Evolutionary conservation across 768 basidiomycete genomes (phyloP).

Genomic region (Pleurotus cornucopiae): DNA sequence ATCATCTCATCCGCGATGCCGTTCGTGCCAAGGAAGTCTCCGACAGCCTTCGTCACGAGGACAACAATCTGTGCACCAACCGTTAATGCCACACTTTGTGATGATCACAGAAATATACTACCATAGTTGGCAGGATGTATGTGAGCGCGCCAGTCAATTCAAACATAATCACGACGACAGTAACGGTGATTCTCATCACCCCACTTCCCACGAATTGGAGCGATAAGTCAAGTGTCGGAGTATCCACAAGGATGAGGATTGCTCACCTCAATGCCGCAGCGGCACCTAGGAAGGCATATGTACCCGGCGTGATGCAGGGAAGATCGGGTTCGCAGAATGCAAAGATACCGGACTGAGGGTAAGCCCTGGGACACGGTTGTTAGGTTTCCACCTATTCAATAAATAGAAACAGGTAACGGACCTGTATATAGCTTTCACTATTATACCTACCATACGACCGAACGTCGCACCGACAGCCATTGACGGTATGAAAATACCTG

Average conservation of each 20-base stretch:
- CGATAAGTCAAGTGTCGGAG: not conserved
- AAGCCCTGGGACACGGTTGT: slow-evolving; percentile 48
- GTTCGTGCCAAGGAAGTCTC: slow-evolving; percentile 87
- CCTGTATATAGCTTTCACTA: slow-evolving; percentile 92
- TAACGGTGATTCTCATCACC: slow-evolving; percentile 95
- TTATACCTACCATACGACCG: slow-evolving; percentile 94
- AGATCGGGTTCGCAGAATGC: slow-evolving; percentile 86
- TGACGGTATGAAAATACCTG: slow-evolving; percentile 97
- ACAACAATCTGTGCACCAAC: slow-evolving; percentile 73
- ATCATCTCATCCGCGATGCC: slow-evolving; percentile 99
- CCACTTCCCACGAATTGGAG: slow-evolving; percentile 49
- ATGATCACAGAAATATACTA: slow-evolving; percentile 26
- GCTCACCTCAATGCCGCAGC: slow-evolving; percentile 88
- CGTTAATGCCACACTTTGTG: not conserved
- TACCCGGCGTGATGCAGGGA: slow-evolving; percentile 97
- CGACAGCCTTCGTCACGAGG: slow-evolving; percentile 94
- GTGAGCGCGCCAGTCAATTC: slow-evolving; percentile 96
- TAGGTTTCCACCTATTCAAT: not conserved
- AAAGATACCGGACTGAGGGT: slow-evolving; percentile 84
- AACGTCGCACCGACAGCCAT: slow-evolving; percentile 99
- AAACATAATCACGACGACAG: slow-evolving; percentile 99
- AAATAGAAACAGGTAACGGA: slow-evolving; percentile 24
- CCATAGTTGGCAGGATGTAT: slow-evolving; percentile 98
- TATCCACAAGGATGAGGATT: not conserved
- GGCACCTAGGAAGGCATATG: slow-evolving; percentile 96